These are phyloP conservation scores for Metarhizium guizhouense DNA, from an alignment of 2,329 filamentous ascomycete species.

Conservation along the genomic window DNA sequence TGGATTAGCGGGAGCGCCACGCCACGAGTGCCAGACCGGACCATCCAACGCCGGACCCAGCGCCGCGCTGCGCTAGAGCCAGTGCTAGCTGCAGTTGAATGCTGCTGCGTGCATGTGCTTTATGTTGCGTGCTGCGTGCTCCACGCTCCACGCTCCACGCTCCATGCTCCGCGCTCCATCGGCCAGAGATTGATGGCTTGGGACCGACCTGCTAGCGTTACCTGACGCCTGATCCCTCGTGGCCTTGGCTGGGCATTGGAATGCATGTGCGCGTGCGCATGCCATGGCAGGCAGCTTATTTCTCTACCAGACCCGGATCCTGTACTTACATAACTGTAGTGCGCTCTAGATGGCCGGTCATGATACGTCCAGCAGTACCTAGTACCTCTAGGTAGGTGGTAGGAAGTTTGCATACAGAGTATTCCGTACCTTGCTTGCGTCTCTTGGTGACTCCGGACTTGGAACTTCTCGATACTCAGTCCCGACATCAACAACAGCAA, in stretches of 20 bases:
- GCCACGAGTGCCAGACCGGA: constrained; percentile 1
- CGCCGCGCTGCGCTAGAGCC: background rate
- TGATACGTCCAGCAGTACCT: too few relatives aligned
- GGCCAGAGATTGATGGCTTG: background rate
- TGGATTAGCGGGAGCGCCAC: constrained; percentile 6
- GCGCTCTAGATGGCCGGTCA: too few relatives aligned
- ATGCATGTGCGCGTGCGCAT: background rate
- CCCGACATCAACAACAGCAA: too few relatives aligned
- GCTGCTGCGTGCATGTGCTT: background rate
- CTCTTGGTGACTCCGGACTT: too few relatives aligned
- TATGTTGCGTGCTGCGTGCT: background rate
- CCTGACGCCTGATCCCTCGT: background rate
- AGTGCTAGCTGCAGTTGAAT: constrained; percentile 2
- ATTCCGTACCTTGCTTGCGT: too few relatives aligned
- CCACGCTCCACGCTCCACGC: too few relatives aligned
- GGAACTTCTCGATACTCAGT: too few relatives aligned
- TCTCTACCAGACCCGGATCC: too few relatives aligned
- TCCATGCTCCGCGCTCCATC: too few relatives aligned
- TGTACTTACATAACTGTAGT: too few relatives aligned
- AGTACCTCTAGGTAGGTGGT: too few relatives aligned
- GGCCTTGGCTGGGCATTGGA: background rate
- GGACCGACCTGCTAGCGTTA: background rate
- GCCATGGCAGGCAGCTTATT: background rate
- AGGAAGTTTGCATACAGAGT: too few relatives aligned
- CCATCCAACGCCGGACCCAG: background rate